Base-by-base conservation (phyloP, 2,329 filamentous ascomycete genomes). In the Diaporthe caulivora region DNA sequence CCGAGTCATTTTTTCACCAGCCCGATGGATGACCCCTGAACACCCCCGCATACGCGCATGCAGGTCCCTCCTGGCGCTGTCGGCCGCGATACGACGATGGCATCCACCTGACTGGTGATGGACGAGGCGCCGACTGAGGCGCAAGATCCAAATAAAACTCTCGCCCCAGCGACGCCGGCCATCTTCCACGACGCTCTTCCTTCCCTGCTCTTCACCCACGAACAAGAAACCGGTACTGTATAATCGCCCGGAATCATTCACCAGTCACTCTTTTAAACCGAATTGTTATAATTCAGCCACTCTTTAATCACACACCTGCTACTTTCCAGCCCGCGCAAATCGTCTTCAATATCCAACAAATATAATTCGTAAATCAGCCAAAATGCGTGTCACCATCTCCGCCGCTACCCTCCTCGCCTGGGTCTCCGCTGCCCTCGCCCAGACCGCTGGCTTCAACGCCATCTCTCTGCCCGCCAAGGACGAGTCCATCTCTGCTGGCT, bases 371-470 rank as follows among this genome's bases (percentile, higher is more conserved):
- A 69, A 73, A 37, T 17, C 91, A 91, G 88, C 79, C 86, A 90
- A 87, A 76, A 91, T 91, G 89, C 86, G 84, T 79, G 89, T 87
- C 84, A 81, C 84, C 76, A 77, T 85, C 77, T 81, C 87, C 78
- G 80, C 84, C 78, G 82, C 86, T 74, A 82, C 88, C 80, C 76
- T 88, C 77, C 78, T 90, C 83, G 88, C 88, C 80, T 84, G 88
- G 76, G 85, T 85, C 78, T 84, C 84, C 81, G 80, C 87, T 76
- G 87, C 81, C 77, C 76, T 89, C 74, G 90, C 89, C 75, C 88
- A 90, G 83, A 88, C 86, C 57, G 71, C 83, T 31, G 86, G 86
- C 79, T 92, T 91, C 82, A 85, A 90, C 80, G 81, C 85, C 79
- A 83, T 92, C 80, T 83, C 79, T 77, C 82, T 82, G 75, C 90